Conservation (phyloP, 2,329 filamentous ascomycete genomes). For the Pseudopithomyces maydicus region DNA sequence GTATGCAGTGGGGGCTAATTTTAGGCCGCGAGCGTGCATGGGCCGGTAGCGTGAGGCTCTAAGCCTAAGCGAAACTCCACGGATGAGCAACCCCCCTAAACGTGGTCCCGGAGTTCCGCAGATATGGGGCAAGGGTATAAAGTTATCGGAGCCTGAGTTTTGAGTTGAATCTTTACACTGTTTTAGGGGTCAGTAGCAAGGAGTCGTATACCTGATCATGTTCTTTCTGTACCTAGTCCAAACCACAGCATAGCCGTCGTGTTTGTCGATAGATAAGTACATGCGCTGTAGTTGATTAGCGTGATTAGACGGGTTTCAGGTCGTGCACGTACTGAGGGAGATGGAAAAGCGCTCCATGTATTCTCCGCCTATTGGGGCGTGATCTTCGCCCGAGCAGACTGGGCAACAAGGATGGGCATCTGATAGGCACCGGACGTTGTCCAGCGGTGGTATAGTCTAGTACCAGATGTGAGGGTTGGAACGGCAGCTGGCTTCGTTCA, state of each 20-base stretch:
- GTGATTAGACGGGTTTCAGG: background rate
- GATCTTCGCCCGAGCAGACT: background rate
- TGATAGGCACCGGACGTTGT: constrained; percentile 1
- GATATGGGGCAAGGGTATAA: background rate
- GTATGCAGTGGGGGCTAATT: background rate
- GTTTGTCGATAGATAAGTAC: no score
- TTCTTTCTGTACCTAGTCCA: no score
- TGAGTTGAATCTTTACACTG: no score
- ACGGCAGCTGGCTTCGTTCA: background rate
- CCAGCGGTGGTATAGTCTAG: background rate
- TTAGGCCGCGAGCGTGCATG: background rate
- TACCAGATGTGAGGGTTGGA: background rate
- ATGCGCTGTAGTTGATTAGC: background rate
- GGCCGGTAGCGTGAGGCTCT: no score
- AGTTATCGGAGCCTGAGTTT: background rate
- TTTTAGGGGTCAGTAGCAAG: no score
- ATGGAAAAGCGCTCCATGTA: background rate
- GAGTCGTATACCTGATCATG: no score
- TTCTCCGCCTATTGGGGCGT: background rate
- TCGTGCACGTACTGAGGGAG: background rate
- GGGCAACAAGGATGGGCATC: background rate
- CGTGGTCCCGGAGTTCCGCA: background rate
- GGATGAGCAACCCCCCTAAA: background rate
- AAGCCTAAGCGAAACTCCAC: no score
- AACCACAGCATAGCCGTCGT: no score